Base-by-base conservation (phyloP, 108 stramenopile genomes). In the Licmophora abbreviata region DNA sequence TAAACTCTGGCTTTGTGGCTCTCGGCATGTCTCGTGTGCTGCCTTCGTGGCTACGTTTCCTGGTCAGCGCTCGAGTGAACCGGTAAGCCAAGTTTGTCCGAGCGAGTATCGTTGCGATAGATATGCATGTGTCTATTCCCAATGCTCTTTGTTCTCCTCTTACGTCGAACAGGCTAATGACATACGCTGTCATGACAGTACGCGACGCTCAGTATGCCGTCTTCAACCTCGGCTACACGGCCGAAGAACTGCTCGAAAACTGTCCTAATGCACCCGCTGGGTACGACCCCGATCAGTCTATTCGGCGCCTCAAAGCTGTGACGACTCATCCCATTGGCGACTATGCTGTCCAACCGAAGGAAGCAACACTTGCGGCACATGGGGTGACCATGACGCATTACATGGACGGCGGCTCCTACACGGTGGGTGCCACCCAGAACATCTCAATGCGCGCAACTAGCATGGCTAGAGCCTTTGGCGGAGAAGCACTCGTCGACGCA, bases 261-360 rank as follows among this genome's bases (percentile, higher is more conserved):
- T 68, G 60, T 14, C 69, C 74, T 15, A 48, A 25, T 11, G 65
- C 61, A 30, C 74, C 74, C 27, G 38, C 15, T 22, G 74, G 74
- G 6, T 35, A 47, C 17, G 74, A 76, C 22, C 69, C 74, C 35
- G 69, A 76, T 51, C 69, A 69, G n/a, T 31, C 65, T 2, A 60
- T 78, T 20, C 68, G 77, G 21, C 36, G 72, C 9, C 52, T 78
- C 32, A 78, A 78, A 53, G 77, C 65, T 31, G 77, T 78, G 4
- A 30, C 74, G 42, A 74, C 64, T 32, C 77, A 78, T 59, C 77
- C 77, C 6, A 78, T 78, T 51, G 77, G 77, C 34, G 74, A 76
- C 51, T 76, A 76, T 32, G 74, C 69, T 34, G 72, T 78, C 26
- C 77, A 78, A 31, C 67, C 67, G 1, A 47, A 53, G 4, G 50